phyloP scores from a whole-genome alignment of 129 eudicot species.

The Flaveria linearis region DNA sequence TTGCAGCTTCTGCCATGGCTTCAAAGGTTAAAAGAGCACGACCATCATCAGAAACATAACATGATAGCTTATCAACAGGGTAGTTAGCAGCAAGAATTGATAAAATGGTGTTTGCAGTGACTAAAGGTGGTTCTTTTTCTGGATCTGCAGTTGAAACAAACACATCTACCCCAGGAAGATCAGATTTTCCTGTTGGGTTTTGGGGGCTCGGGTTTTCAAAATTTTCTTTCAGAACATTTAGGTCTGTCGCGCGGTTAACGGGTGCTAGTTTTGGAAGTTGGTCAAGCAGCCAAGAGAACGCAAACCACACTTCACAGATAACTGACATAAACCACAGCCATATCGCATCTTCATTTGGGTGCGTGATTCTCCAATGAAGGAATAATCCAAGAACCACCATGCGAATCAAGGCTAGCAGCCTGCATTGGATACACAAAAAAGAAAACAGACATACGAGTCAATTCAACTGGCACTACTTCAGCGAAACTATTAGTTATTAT shows the following conservation, averaged over 20 bases:
- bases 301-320: conserved; percentile 66
- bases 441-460: conserved; percentile 1
- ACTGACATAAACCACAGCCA: conserved; percentile 74
- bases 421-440: conserved; percentile 30
- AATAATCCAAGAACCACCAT: conserved; percentile 56
- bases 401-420: conserved; percentile 56
- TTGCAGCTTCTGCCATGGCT: conserved; percentile 81
- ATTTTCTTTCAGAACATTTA: conserved; percentile 52
- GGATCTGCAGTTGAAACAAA: conserved; percentile 79
- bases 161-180: conserved; percentile 64
- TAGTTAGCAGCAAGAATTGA: conserved; percentile 67
- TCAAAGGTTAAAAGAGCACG: conserved; percentile 67
- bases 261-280: conserved; percentile 71
- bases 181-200: conserved; percentile 66
- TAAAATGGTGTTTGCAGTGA: conserved; percentile 66
- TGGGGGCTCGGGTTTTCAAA: conserved; percentile 56
- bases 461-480: neutral
- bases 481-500: neutral
- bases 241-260: conserved; percentile 64
- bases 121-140: conserved; percentile 78
- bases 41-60: conserved; percentile 76
- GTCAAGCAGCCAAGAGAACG: conserved; percentile 71
- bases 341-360: conserved; percentile 62
- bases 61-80: conserved; percentile 63
- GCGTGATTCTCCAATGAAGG: conserved; percentile 56